Evolutionary conservation across 192 early-diverging fungal species (phyloP), one percentile per base, ranked within the genome.

Genomic region (Coemansia sp.): DNA sequence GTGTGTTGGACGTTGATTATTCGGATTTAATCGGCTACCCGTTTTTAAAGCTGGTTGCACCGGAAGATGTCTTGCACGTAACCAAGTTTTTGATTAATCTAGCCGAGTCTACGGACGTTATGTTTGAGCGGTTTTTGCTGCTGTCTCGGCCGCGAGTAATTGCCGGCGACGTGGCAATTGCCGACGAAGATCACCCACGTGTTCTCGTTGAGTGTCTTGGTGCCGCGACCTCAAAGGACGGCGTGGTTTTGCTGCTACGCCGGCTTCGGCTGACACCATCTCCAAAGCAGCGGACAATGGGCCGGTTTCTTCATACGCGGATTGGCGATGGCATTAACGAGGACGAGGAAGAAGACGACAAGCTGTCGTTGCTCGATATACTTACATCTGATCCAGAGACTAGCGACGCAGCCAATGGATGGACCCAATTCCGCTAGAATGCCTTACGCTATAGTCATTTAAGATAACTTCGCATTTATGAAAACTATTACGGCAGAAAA

Each of bases 301-400:
- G 48, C 23, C 53, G 60, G 27, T 64, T 56, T 14, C 15, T 53
- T 1, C n/a, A 39, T 11, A 29, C 55, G 1, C 31, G 42, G 46
- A 30, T 54, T 8, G 60, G 53, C n/a, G 12, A 40, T 2, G 53
- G 55, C n/a, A 27, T 34, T 31, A 40, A 55, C 6, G 54, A 32
- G n/a, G n/a, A n/a, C n/a, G n/a, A n/a, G n/a, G n/a, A n/a, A n/a
- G n/a, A n/a, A n/a, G n/a, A n/a, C 0, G 69, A 54, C 19, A 51
- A 72, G 20, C 8, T 72, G 69, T 56, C 69, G 15, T 42, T 72
- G 47, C 45, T 32, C 5, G 69, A 72, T 23, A 53, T 72, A 8
- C 56, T 72, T n/a, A 50, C 56, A 23, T 40, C 52, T 1, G 69
- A 72, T 47, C 69, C 69, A 7, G 69, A 65, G 17, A 65, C 70